These are phyloP conservation scores for Hydnomerulius pinastri DNA, from an alignment of 768 basidiomycete genomes.

Conservation along the genomic window DNA sequence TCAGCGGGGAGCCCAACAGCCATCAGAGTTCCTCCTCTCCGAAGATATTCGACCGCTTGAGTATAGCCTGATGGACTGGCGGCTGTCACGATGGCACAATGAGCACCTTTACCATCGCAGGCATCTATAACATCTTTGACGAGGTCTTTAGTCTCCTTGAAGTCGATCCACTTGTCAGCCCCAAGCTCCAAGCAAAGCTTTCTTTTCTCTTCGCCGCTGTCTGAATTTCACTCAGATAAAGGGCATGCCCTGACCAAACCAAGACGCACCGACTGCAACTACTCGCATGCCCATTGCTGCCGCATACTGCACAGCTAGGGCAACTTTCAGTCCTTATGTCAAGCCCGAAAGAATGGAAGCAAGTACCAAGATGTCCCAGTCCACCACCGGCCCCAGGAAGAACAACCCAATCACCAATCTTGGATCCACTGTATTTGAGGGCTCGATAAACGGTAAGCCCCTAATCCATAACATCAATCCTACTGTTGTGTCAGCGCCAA, in stretches of 20 bases:
- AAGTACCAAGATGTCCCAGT: conserved; percentile 73
- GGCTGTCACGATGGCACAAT: conserved; percentile 65
- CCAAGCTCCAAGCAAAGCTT: conserved; percentile 62
- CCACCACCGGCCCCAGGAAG: conserved; percentile 82
- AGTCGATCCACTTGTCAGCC: conserved; percentile 81
- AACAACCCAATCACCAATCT: conserved; percentile 73
- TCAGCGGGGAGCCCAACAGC: conserved; percentile 74
- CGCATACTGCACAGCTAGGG: conserved; percentile 77
- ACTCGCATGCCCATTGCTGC: conserved; percentile 75
- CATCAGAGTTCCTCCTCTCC: conserved; percentile 72
- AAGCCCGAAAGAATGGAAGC: too few relatives aligned
- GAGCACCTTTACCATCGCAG: conserved; percentile 71
- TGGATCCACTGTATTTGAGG: conserved; percentile 67
- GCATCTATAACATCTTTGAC: conserved; percentile 62
- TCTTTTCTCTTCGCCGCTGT: conserved; percentile 75
- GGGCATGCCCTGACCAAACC: background rate
- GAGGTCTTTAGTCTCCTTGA: conserved; percentile 64
- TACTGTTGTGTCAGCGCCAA: background rate
- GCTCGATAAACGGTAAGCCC: conserved; percentile 88
- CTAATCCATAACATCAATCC: conserved; percentile 30
- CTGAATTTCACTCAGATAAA: conserved; percentile 32
- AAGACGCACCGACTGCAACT: conserved; percentile 60
- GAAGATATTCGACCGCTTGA: conserved; percentile 75
- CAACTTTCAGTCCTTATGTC: background rate
- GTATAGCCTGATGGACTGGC: conserved; percentile 43